A percentile compares a stretch with the other conserved stretches of the same genome.
phyloP scores from a whole-genome alignment of 2,329 filamentous ascomycete genomes.

The Microsporum audouinii region DNA sequence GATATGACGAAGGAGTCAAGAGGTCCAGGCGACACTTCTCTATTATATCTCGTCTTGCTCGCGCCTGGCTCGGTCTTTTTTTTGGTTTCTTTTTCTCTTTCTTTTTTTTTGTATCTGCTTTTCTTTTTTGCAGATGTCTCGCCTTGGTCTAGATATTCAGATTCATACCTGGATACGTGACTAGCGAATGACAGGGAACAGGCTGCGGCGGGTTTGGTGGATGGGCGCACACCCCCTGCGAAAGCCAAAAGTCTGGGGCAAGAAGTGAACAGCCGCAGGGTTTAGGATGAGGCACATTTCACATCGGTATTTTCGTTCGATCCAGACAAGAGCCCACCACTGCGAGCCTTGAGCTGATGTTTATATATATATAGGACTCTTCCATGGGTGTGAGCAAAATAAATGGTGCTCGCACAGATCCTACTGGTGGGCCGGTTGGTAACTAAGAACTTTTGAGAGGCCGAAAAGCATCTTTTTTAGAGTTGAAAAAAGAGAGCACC shows the following conservation, averaged over 20 bases:
- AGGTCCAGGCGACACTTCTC: background rate
- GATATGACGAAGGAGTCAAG: background rate
- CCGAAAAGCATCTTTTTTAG: background rate
- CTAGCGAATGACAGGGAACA: constrained; percentile 3
- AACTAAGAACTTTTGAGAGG: background rate
- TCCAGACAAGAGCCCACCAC: background rate
- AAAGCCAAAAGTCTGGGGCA: constrained; percentile 3
- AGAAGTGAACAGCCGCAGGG: background rate
- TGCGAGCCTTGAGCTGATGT: background rate
- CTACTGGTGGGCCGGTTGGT: background rate
- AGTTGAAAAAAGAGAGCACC: background rate
- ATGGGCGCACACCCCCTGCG: background rate
- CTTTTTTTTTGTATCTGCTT: background rate
- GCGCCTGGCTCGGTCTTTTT: constrained; percentile 1
- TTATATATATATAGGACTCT: background rate
- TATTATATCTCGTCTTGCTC: background rate
- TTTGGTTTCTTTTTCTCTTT: background rate
- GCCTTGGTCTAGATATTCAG: background rate
- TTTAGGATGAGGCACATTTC: background rate
- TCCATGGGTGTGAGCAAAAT: background rate
- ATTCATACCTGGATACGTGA: background rate
- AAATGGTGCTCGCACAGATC: background rate
- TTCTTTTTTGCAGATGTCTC: background rate
- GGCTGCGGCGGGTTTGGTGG: background rate
- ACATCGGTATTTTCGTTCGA: background rate